Evolutionary conservation across 1,139 yeast species (phyloP).

Genomic region (Blastobotrys apis): DNA sequence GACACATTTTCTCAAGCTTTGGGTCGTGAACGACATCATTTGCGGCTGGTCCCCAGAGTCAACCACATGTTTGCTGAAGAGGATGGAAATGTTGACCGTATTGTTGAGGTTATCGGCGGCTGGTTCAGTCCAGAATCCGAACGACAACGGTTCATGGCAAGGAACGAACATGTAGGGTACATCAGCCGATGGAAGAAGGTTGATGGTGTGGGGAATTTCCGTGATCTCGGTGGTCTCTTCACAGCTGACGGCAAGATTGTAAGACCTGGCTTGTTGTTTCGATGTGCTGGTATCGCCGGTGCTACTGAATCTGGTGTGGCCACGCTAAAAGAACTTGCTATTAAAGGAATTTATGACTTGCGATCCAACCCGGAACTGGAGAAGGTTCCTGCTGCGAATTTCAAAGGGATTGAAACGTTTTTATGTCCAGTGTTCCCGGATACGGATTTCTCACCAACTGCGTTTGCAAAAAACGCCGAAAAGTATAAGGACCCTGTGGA

Average conservation of each 20-base stretch:
- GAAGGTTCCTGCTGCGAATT: constrained; percentile 41
- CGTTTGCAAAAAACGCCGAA: constrained; percentile 54
- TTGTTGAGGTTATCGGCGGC: constrained; percentile 41
- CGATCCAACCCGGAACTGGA: constrained; percentile 58
- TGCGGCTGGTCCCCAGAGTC: constrained; percentile 4
- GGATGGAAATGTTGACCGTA: constrained; percentile 17
- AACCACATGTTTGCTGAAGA: constrained; percentile 1
- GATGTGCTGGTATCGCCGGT: constrained; percentile 58
- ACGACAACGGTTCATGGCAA: constrained; percentile 47
- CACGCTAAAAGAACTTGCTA: constrained; percentile 38
- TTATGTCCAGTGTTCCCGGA: constrained; percentile 58
- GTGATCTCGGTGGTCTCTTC: constrained; percentile 87
- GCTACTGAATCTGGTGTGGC: constrained; percentile 44
- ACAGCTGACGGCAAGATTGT: constrained; percentile 43
- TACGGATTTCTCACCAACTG: constrained; percentile 60
- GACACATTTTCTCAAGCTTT: constrained; percentile 4
- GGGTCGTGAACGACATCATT: neutral
- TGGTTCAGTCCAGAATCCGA: constrained; percentile 52
- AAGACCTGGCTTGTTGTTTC: constrained; percentile 51
- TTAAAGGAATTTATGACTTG: constrained; percentile 61
- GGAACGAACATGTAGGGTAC: constrained; percentile 39
- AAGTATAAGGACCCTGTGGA: constrained; percentile 57
- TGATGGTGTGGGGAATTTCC: constrained; percentile 66
- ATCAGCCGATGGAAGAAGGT: constrained; percentile 55
- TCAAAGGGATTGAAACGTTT: constrained; percentile 46